Evolutionary conservation across 169 alveolate genomes (phyloP).

Genomic region (Theileria parva): DNA sequence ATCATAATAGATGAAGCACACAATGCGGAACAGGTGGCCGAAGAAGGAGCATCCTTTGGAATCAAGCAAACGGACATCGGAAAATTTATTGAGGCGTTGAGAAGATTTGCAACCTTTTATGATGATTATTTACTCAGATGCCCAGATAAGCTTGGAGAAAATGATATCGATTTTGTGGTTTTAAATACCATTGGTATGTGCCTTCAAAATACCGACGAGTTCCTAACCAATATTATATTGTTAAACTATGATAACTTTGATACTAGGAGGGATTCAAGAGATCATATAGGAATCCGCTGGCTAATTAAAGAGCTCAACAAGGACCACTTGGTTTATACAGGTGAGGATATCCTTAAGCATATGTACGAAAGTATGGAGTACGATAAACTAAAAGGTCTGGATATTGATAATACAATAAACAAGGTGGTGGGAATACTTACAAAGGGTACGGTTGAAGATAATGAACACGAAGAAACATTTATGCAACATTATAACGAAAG

Average conservation of each 20-base stretch:
- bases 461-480: conserved; percentile 20
- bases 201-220: conserved; percentile 32
- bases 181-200: conserved; percentile 12
- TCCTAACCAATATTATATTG: conserved; percentile 21
- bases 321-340: conserved; percentile 38
- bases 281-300: conserved; percentile 34
- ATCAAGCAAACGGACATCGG: conserved; percentile 70
- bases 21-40: conserved; percentile 87
- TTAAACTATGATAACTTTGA: not conserved
- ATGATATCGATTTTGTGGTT: conserved; percentile 22
- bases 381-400: not conserved
- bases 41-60: conserved; percentile 81
- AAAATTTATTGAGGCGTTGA: conserved; percentile 35
- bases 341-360: conserved; percentile 7
- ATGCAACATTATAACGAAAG: conserved; percentile 30
- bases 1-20: conserved; percentile 95
- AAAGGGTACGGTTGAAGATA: conserved; percentile 2
- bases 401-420: conserved; percentile 32
- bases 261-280: not conserved
- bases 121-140: conserved; percentile 1
- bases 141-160: not conserved
- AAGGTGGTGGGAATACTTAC: conserved; percentile 23
- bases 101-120: conserved; percentile 32
- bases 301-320: conserved; percentile 9
- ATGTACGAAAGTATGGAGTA: conserved; percentile 19